These are phyloP conservation scores for Carpinus fangiana DNA, from an alignment of 306 rosid genomes.

Conservation along the genomic window DNA sequence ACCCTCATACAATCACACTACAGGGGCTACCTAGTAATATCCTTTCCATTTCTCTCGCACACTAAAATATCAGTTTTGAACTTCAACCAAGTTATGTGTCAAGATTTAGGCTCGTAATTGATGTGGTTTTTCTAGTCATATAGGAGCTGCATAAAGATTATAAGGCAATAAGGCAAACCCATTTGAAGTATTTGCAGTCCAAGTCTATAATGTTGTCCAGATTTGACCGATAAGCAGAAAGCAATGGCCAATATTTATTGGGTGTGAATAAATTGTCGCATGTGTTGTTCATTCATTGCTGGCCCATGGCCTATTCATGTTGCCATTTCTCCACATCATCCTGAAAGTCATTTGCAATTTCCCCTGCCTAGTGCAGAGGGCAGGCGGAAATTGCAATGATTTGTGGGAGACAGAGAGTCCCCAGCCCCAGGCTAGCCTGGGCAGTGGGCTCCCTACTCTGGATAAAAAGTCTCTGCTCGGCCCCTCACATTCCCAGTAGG, in stretches of 20 bases:
- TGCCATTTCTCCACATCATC: too few relatives aligned
- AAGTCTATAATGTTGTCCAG: neutral
- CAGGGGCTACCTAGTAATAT: conserved; percentile 86
- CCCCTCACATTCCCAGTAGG: too few relatives aligned
- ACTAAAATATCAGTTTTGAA: neutral
- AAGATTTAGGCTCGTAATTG: neutral
- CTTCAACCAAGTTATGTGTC: too few relatives aligned
- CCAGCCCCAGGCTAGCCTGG: too few relatives aligned
- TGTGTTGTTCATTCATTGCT: neutral
- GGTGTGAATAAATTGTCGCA: neutral
- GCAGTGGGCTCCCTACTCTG: too few relatives aligned
- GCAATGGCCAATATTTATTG: neutral
- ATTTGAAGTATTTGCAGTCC: neutral
- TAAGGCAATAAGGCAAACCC: neutral
- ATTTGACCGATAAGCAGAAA: too few relatives aligned
- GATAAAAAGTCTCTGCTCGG: too few relatives aligned
- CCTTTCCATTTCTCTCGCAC: conserved; percentile 5
- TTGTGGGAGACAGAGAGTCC: too few relatives aligned
- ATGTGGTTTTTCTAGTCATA: neutral
- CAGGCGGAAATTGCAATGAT: too few relatives aligned
- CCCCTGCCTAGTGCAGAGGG: too few relatives aligned
- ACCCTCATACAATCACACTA: conserved; percentile 80
- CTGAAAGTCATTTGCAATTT: too few relatives aligned
- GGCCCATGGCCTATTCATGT: neutral
- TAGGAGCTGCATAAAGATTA: neutral